Evolutionary conservation across 371 early-diverging fungal genomes (phyloP).

Genomic region (Mucor indicus): DNA sequence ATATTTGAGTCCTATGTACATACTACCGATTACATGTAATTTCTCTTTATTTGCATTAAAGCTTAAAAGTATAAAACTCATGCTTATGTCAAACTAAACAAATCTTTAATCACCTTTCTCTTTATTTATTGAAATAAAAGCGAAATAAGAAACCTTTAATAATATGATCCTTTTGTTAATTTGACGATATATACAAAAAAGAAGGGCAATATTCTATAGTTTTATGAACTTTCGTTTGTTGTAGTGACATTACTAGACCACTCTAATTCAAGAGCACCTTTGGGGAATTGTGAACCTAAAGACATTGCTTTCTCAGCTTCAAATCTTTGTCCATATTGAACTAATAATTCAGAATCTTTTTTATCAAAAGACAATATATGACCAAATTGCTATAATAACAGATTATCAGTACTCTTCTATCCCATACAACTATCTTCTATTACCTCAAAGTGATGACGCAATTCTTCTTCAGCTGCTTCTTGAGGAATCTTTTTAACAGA

Average conservation of each 20-base stretch:
- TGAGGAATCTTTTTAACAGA: constrained; percentile 51
- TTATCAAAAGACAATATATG: constrained; percentile 29
- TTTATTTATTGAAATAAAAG: too few species aligned
- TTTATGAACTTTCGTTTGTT: constrained; percentile 1
- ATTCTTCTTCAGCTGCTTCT: constrained; percentile 36
- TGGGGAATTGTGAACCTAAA: constrained; percentile 18
- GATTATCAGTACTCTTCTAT: not conserved
- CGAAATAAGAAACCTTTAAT: not conserved
- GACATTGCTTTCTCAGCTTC: constrained; percentile 46
- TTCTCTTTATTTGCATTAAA: too few species aligned
- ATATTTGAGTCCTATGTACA: too few species aligned
- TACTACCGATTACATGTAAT: too few species aligned
- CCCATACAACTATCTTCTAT: not conserved
- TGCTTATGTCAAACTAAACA: too few species aligned
- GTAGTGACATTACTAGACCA: constrained; percentile 7
- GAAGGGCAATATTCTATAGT: too few species aligned
- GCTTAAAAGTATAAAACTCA: too few species aligned
- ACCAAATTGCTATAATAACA: constrained; percentile 58
- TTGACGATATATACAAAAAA: constrained; percentile 7
- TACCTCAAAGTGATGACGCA: constrained; percentile 66
- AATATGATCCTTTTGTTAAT: not conserved
- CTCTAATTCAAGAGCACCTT: constrained; percentile 22
- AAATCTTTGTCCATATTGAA: constrained; percentile 37
- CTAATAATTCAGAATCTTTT: constrained; percentile 20
- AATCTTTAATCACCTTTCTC: too few species aligned